Percentiles rank a stretch among this genome's conserved stretches.
Conservation (phyloP, 208 protist genomes). For the Acanthamoeba royreba region DNA sequence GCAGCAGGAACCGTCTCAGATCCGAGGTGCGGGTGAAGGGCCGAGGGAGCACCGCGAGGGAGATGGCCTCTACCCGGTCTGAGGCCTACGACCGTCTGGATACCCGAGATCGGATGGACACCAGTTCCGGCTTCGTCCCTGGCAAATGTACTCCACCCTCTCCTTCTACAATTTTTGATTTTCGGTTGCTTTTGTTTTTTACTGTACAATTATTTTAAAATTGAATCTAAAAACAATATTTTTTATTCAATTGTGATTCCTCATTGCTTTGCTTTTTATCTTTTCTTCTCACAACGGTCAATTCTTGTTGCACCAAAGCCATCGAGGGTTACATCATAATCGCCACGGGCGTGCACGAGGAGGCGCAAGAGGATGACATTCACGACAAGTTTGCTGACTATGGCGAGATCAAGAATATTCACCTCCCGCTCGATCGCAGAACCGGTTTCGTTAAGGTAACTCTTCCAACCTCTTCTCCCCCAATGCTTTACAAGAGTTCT, state of each 20-base stretch:
- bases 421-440: constrained; percentile 64
- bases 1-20: not conserved
- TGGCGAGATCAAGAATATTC: constrained; percentile 70
- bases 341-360: constrained; percentile 66
- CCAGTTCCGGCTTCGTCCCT: not conserved
- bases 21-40: not conserved
- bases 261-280: too few species aligned
- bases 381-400: constrained; percentile 69
- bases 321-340: constrained; percentile 75
- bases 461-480: too few species aligned
- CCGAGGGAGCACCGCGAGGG: not conserved
- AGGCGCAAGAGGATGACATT: constrained; percentile 65
- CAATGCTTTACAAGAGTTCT: not conserved
- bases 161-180: not conserved
- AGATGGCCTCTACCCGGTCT: not conserved
- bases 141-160: not conserved
- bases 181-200: too few species aligned
- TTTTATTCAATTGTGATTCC: too few species aligned
- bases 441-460: constrained; percentile 65
- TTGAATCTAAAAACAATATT: too few species aligned
- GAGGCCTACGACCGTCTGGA: not conserved
- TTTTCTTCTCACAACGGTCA: too few species aligned
- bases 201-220: too few species aligned
- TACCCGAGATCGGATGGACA: not conserved
- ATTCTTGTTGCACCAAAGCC: too few species aligned